Conservation (phyloP, 108 stramenopile genomes). For the Pseudonitzschia pungens region DNA sequence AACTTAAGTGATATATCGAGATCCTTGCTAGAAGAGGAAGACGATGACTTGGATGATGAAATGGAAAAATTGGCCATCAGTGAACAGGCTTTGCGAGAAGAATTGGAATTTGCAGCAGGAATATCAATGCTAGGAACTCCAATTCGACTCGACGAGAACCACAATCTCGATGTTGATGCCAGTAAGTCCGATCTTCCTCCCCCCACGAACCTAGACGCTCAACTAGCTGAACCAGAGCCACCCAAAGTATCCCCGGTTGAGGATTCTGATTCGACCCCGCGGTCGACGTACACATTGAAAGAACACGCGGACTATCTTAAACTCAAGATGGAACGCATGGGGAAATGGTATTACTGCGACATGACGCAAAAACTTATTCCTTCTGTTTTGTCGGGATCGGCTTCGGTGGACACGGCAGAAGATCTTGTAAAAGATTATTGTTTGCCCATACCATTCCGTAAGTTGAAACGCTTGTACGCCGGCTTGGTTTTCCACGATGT, state of each 20-base stretch:
- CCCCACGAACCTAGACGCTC: neutral
- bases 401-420: neutral
- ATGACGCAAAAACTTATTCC: constrained; percentile 27
- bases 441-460: constrained; percentile 36
- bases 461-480: constrained; percentile 40
- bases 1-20: constrained; percentile 1
- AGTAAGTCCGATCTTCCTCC: constrained; percentile 7
- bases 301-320: constrained; percentile 47
- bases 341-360: constrained; percentile 41
- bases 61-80: constrained; percentile 27
- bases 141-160: neutral
- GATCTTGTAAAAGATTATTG: constrained; percentile 43
- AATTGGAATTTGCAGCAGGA: constrained; percentile 30
- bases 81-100: constrained; percentile 35
- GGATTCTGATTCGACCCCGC: neutral
- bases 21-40: constrained; percentile 36
- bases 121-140: constrained; percentile 26
- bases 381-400: neutral
- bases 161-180: constrained; percentile 2
- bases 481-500: constrained; percentile 33
- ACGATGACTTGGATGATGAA: constrained; percentile 47
- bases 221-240: neutral
- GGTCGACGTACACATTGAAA: constrained; percentile 29
- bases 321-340: constrained; percentile 33
- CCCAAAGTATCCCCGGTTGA: neutral